phyloP scores from a whole-genome alignment of 2,329 filamentous ascomycete species.

The Alternaria triticina region DNA sequence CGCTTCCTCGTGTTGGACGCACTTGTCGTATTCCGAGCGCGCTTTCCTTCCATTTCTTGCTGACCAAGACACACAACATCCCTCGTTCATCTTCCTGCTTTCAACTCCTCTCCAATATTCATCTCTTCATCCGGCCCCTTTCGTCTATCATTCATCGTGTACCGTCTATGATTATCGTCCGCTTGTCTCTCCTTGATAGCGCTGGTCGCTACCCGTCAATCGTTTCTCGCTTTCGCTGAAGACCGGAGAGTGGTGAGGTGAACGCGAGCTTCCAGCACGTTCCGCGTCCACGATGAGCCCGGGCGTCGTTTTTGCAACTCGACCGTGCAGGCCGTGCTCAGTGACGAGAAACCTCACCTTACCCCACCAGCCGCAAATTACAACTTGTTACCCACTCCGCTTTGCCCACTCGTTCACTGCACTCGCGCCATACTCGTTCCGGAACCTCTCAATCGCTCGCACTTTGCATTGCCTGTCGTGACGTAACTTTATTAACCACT shows the following conservation, averaged over 20 bases:
- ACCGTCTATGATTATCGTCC: background rate
- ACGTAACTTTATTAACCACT: background rate
- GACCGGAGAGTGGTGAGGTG: background rate
- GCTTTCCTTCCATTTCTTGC: background rate
- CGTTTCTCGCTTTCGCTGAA: background rate
- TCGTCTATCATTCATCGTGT: too few relatives aligned
- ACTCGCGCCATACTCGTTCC: background rate
- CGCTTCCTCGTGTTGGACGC: background rate
- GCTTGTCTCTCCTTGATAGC: background rate
- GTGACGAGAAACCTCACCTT: slow-evolving; percentile 15
- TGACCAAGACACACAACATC: background rate
- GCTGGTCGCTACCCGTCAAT: slow-evolving; percentile 9
- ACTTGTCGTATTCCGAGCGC: background rate
- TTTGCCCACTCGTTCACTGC: background rate
- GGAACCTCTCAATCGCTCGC: background rate
- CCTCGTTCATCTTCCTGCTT: background rate
- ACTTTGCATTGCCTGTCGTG: background rate
- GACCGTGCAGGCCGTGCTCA: slow-evolving; percentile 21
- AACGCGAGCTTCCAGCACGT: background rate
- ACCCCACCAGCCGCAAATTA: slow-evolving; percentile 4
- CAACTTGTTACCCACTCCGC: background rate
- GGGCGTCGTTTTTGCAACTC: slow-evolving; percentile 3
- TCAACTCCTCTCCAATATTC: background rate
- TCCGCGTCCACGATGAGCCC: background rate
- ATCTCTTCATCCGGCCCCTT: background rate